Evolutionary conservation across 108 stramenopile genomes (phyloP).

Genomic region (Craspedostauros australis): DNA sequence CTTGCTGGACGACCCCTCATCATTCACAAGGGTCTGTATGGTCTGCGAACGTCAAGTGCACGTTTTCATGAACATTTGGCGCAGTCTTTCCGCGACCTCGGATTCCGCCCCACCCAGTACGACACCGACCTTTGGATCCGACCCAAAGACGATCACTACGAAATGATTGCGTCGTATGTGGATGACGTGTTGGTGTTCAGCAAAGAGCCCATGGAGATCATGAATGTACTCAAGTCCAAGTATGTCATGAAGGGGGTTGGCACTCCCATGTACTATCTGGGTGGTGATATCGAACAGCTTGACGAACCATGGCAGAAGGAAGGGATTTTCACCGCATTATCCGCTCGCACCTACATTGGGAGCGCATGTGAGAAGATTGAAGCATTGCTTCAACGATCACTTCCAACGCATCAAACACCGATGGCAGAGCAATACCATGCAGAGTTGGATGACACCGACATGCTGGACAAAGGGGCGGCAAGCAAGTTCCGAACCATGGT

Average conservation of each 20-base stretch:
- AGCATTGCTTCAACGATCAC: too few species aligned
- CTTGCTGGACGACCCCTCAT: not conserved
- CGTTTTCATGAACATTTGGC: constrained; percentile 1
- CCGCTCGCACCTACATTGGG: not conserved
- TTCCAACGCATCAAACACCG: too few species aligned
- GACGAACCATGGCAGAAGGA: not conserved
- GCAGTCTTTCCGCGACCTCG: not conserved
- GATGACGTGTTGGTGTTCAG: not conserved
- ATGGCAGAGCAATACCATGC: too few species aligned
- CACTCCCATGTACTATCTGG: not conserved
- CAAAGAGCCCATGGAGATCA: not conserved
- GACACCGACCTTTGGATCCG: constrained; percentile 14
- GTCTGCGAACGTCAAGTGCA: constrained; percentile 7
- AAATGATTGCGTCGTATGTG: not conserved
- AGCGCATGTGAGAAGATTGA: too few species aligned
- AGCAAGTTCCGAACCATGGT: too few species aligned
- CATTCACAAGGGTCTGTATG: constrained; percentile 12
- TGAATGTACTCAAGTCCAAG: not conserved
- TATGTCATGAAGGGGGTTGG: constrained; percentile 5
- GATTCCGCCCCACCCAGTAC: constrained; percentile 2
- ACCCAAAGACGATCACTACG: not conserved
- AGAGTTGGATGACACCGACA: too few species aligned
- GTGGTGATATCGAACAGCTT: not conserved
- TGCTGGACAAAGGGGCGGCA: too few species aligned
- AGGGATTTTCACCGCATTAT: not conserved